Evolutionary conservation across 192 early-diverging fungal genomes (phyloP).

Genomic region (Lunasporangiospora selenospora): DNA sequence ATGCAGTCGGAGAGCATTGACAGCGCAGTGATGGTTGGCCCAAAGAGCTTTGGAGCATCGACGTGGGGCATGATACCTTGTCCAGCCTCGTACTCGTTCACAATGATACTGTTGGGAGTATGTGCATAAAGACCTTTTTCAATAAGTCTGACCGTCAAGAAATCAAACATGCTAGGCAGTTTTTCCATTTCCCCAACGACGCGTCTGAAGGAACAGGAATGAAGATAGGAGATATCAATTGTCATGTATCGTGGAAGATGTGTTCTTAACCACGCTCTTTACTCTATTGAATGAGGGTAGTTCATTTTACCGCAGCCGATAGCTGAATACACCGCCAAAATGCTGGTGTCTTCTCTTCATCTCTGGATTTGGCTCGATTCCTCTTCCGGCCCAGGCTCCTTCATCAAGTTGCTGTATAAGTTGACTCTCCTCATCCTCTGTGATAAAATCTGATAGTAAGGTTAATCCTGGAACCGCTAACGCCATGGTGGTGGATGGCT

Average conservation of each 20-base stretch:
- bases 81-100: conserved; percentile 73
- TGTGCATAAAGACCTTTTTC: conserved; percentile 44
- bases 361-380: conserved; percentile 69
- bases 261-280: neutral
- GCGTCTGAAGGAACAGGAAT: conserved; percentile 40
- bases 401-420: conserved; percentile 52
- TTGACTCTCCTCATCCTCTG: conserved; percentile 51
- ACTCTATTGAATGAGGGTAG: neutral
- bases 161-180: conserved; percentile 56
- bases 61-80: conserved; percentile 65
- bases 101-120: conserved; percentile 58
- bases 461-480: conserved; percentile 40
- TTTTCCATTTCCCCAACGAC: conserved; percentile 58
- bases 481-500: too few species aligned
- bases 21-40: conserved; percentile 61
- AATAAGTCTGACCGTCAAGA: conserved; percentile 54
- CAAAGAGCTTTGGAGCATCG: conserved; percentile 68
- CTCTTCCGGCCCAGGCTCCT: conserved; percentile 60
- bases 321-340: conserved; percentile 71
- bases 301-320: conserved; percentile 56
- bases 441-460: conserved; percentile 57
- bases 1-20: conserved; percentile 70
- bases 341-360: conserved; percentile 73
- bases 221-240: neutral
- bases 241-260: neutral